Base-by-base conservation (phyloP, 495 filamentous ascomycete genomes). In the Talaromyces liani region DNA sequence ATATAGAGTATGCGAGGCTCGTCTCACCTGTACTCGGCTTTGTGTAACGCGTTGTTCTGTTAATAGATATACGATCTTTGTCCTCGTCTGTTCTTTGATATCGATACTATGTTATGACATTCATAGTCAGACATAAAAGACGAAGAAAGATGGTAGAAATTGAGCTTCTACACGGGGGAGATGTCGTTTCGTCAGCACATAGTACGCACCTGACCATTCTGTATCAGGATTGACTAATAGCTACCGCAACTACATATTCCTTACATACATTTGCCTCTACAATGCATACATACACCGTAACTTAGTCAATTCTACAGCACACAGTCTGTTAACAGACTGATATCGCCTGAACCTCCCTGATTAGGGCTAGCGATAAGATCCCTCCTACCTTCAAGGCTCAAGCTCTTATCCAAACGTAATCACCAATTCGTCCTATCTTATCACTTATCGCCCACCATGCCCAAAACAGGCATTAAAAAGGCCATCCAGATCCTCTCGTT, bases 331-430 rank as follows among this genome's bases (percentile, higher is more conserved):
- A 7, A 27, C 27, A 33, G 31, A 33, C 31, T 8, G 54, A 16
- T 16, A 29, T 22, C 60, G 60, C 41, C 16, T 62, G 60, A 54
- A 54, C 60, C 60, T 62, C 60, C 60, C 60, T 22, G 41, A 62
- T 62, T 53, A 22, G 60, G 60, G 27, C 58, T 61, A 49, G 36
- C 22, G 53, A 56, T 56, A 56, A 29, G 53, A 12, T 41, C 20
- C 47, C 47, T 6, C 6, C 47, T 22, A 22, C 12, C 16, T 18
- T 4, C n/a, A n/a, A n/a, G n/a, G n/a, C n/a, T n/a, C n/a, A n/a
- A n/a, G n/a, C n/a, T 16, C 36, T 49, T 20, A 20, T 49, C 45
- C 45, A 49, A 49, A 49, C 45, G 45, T 49, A 49, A 20, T 20
- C 29, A 31, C 29, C 27, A 27, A 27, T 6, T 31, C 1, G 29